Conservation (phyloP, 2,329 filamentous ascomycete species). For the Aspergillus amoenus region DNA sequence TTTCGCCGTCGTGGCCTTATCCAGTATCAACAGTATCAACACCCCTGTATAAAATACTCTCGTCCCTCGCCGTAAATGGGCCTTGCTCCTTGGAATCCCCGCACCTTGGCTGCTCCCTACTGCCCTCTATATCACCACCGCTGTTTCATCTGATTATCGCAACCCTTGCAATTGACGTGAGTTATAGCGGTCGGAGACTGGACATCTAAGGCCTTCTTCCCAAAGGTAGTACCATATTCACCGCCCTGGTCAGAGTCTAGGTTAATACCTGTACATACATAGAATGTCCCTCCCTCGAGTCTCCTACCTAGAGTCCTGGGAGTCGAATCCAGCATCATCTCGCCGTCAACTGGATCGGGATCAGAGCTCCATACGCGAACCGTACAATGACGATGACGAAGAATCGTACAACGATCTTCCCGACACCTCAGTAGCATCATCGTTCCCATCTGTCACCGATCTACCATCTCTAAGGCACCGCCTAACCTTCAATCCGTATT, state of each 20-base stretch:
- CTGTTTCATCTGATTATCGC: background rate
- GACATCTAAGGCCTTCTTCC: background rate
- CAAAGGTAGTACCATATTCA: background rate
- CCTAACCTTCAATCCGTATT: slow-evolving; percentile 45
- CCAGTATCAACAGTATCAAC: background rate
- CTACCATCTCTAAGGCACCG: slow-evolving; percentile 25
- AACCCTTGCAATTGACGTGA: background rate
- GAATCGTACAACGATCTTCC: slow-evolving; percentile 30
- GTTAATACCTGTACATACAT: background rate
- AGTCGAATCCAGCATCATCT: slow-evolving; percentile 32
- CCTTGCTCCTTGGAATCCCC: background rate
- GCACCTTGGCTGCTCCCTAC: background rate
- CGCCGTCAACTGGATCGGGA: slow-evolving; percentile 23
- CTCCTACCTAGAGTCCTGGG: slow-evolving; percentile 46
- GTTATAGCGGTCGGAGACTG: background rate
- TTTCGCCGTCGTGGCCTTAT: background rate
- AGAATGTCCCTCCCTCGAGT: slow-evolving; percentile 45
- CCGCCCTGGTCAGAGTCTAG: background rate
- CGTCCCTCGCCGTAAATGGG: background rate
- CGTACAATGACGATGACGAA: slow-evolving; percentile 24
- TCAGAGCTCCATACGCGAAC: slow-evolving; percentile 20
- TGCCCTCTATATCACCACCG: background rate
- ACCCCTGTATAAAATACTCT: background rate
- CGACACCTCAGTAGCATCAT: slow-evolving; percentile 31
- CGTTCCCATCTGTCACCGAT: slow-evolving; percentile 35